Evolutionary conservation across 192 early-diverging fungal genomes (phyloP).

Genomic region (Chytriomyces sp.): DNA sequence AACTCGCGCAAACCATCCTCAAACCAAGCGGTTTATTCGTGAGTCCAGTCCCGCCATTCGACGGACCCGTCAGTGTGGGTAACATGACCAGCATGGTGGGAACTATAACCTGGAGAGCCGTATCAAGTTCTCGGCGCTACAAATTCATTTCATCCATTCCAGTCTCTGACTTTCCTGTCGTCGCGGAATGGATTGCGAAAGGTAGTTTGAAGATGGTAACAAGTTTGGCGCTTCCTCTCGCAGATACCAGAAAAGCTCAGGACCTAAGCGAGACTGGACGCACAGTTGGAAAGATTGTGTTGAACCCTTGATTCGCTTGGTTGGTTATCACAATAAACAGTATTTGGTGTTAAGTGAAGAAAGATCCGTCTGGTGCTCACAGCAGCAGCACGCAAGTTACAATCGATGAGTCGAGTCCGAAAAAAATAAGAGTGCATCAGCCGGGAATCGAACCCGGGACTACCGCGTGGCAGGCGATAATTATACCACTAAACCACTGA

Average conservation of each 20-base stretch:
- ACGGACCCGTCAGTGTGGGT: constrained; percentile 2
- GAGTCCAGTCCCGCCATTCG: constrained; percentile 27
- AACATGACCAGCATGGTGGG: constrained; percentile 9
- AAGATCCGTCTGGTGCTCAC: too few species aligned
- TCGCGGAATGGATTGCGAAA: constrained; percentile 32
- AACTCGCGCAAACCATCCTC: constrained; percentile 24
- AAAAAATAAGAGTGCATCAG: too few species aligned
- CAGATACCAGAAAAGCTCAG: constrained; percentile 28
- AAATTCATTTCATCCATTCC: constrained; percentile 22
- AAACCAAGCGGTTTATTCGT: constrained; percentile 33
- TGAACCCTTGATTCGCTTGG: constrained; percentile 8
- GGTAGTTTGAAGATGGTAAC: constrained; percentile 11
- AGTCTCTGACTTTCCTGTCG: constrained; percentile 14
- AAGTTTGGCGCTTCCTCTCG: constrained; percentile 16
- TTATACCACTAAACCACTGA: constrained; percentile 49
- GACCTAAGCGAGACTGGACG: constrained; percentile 20
- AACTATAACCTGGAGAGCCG: neutral
- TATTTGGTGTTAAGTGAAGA: too few species aligned
- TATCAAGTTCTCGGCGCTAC: constrained; percentile 3
- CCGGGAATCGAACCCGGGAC: constrained; percentile 61
- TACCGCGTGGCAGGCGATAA: constrained; percentile 60
- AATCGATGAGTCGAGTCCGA: too few species aligned
- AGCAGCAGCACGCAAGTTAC: too few species aligned
- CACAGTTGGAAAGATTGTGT: constrained; percentile 39
- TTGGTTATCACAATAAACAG: too few species aligned